Evolutionary conservation across 2,329 filamentous ascomycete species (phyloP), one percentile per base, ranked within the genome.

Genomic region (Nigrospora sphaerica): DNA sequence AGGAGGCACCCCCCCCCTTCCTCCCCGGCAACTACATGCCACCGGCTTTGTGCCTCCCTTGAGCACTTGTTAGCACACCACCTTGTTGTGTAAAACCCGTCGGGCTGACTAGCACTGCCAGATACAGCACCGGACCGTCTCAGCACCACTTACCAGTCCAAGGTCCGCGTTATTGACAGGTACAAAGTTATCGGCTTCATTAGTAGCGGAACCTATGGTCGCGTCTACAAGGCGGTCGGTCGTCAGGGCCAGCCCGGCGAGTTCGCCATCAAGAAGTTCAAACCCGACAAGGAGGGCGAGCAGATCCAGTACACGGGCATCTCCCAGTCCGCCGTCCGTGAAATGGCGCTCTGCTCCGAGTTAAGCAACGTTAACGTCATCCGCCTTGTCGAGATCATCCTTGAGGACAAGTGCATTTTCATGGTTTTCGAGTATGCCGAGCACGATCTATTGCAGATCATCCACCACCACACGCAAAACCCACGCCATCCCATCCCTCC

Each of bases 371-470:
- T 81, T 47, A 97, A 97, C 62, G 84, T 98, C 32, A 92, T 98
- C 54, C 83, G 86, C 49, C 80, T 96, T 1, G 83, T 92, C 51
- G 93, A 98, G 68, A 97, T 95, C 59, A 95, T 98, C 58, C 76
- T 98, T 3, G 92, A 98, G 69, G 91, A 95, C 66, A 97, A 97
- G 71, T 96, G 91, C 70, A 97, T 98, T 64, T 98, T 91, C 69
- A 98, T 98, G 86, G 91, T 98, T 2, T 97, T 98, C 57, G 93
- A 97, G 66, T 98, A 95, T 65, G 93, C 93, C 55, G 93, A 98
- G 67, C 93, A 98, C 65, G 93, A 98, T 66, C 72, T 98, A 34
- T 75, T 98, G 5, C 93, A 98, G 65, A 97, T 98, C 63, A 96
- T 98, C 56, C 93, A 98, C 63, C 91, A 97, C 63, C 93, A 98